Base-by-base conservation (phyloP, 352 stramenopile genomes). In the Phytophthora podocarpi region DNA sequence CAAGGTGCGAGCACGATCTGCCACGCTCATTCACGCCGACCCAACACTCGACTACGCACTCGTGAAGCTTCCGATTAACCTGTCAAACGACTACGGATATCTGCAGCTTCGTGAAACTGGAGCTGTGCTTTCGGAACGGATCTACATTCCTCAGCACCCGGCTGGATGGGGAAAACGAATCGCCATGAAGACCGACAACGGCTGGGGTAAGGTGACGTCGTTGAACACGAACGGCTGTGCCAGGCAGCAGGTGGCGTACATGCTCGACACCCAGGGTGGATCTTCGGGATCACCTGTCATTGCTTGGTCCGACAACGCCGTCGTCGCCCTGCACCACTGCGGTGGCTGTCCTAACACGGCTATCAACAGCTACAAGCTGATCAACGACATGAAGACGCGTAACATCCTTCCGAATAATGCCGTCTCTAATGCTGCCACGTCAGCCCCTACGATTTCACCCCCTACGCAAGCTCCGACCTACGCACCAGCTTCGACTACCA, bases 261-360 rank as follows among this genome's bases (percentile, higher is more conserved):
- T 68, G 36, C 64, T 92, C 3, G 86, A 95, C 48, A 93, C 84
- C 0, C 74, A 81, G 15, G 82, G 76, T 18, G 82, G 85, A 3
- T 91, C 84, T 7, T 95, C 85, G 0, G 82, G 83, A 9, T 95
- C 85, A 8, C 83, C 82, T 0, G 72, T 93, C 9, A 64, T 95
- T 39, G 64, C 69, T 11, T 81, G 55, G 64, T 53, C 26, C 0
- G 86, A 95, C 55, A 91, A 93, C 26, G 26, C 61, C 0, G 86
- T 95, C n/a, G 67, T 92, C 2, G 86, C 67, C 1, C 63, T 95
- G 4, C 85, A 93, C 53, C 85, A 93, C 52, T 95, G 85, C 42
- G 85, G 85, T 12, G 85, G 83, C 1, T 95, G 85, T 24, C 80
- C 79, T n/a, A 95, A 95, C 66, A 88, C 78, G 2, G 82, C 79